These are phyloP conservation scores for Alternaria incomplexa DNA, from an alignment of 2,329 filamentous ascomycete genomes.

Conservation along the genomic window DNA sequence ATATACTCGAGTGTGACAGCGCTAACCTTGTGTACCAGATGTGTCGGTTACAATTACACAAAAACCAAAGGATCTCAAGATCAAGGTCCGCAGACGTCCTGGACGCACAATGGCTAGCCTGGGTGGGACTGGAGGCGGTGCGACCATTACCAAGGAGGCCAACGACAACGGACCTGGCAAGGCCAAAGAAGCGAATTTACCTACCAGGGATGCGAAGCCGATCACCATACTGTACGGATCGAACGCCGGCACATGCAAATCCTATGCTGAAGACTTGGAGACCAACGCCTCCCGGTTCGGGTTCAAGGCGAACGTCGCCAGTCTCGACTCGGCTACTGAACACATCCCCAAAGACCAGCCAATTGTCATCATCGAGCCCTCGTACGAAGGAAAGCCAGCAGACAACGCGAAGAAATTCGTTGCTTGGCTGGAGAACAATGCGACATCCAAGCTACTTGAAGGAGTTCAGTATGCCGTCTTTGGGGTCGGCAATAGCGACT, in stretches of 20 bases:
- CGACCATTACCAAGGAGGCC: not conserved
- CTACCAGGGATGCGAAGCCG: slow-evolving; percentile 43
- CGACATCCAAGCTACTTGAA: slow-evolving; percentile 58
- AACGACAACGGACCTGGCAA: not conserved
- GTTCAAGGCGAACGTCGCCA: slow-evolving; percentile 49
- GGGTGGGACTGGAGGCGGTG: not conserved
- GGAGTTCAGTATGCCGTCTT: slow-evolving; percentile 70
- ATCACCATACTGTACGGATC: slow-evolving; percentile 76
- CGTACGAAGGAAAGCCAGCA: slow-evolving; percentile 76
- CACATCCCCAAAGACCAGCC: slow-evolving; percentile 66
- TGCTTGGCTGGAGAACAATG: slow-evolving; percentile 66
- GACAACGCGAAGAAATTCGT: slow-evolving; percentile 75
- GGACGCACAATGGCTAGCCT: slow-evolving; percentile 9
- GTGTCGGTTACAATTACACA: slow-evolving; percentile 7
- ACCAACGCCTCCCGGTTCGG: slow-evolving; percentile 65
- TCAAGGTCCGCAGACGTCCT: slow-evolving; percentile 9
- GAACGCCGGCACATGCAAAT: slow-evolving; percentile 77
- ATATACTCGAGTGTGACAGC: too few relatives aligned
- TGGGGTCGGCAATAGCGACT: slow-evolving; percentile 68
- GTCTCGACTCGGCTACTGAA: slow-evolving; percentile 67
- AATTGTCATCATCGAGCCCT: slow-evolving; percentile 70
- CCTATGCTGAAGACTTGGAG: slow-evolving; percentile 68
- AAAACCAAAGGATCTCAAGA: slow-evolving; percentile 10
- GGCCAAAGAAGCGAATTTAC: not conserved
- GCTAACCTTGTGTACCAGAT: not conserved